Evolutionary conservation across 371 early-diverging fungal genomes (phyloP), one percentile per base, ranked within the genome.

Genomic region (Dipsacomyces acuminosporus): DNA sequence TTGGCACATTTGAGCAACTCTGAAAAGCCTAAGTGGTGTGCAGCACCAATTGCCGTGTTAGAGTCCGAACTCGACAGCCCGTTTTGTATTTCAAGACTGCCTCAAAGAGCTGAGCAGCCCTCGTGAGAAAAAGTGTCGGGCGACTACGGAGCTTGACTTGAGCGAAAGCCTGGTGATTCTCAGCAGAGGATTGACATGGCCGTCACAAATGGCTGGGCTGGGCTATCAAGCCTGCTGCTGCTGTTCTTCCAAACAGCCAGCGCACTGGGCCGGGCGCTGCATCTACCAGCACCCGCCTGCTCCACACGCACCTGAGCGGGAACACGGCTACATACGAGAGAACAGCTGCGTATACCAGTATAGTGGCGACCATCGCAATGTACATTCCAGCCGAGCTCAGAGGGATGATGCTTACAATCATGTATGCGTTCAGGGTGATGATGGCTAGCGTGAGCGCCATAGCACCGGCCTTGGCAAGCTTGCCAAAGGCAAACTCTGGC

Each of bases 381-480:
- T 69, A 63, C 64, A 63, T 58, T 8, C 54, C 55, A 0, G 69
- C 51, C 35, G 69, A 63, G 23, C 25, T 9, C 45, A 69, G 48
- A 23, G 69, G 64, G n/a, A 69, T 65, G 44, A 78, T 76, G 26
- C 75, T 71, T 15, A 77, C 56, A 17, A 78, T 75, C 45, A 81
- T 63, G 38, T 78, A 76, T 0, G 76, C 72, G 44, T 83, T 81
- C 44, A 83, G 77, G 1, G 72, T 75, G 47, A 80, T 67, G 5
- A 81, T 78, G n/a, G 80, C 71, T 24, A 64, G 46, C 0, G 80
- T 77, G 23, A 83, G 56, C 1, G 26, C 44, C 53, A 76, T 77
- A n/a, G 72, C 75, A 2, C 70, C 51, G 3, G 52, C 21, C 19
- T 64, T 61, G 14, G 72, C 62, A 0, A 48, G 2, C 15, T 50